Evolutionary conservation across 805 yeast species (phyloP).

Genomic region (Ogataea thermomethanolica): DNA sequence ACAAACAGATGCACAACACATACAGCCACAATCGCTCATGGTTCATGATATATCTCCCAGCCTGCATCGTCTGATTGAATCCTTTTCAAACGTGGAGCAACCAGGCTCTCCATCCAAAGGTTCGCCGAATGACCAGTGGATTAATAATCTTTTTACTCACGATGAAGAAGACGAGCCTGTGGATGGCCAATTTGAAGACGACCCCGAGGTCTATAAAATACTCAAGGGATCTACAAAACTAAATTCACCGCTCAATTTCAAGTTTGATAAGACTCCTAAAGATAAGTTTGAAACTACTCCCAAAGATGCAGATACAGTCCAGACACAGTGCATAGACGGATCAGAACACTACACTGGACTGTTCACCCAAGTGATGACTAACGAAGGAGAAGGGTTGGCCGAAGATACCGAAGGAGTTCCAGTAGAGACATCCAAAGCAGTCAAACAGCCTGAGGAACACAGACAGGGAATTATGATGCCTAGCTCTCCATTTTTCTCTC

Average conservation of each 20-base stretch:
- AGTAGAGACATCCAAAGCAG: background rate
- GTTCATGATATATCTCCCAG: constrained; percentile 34
- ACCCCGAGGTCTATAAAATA: constrained; percentile 28
- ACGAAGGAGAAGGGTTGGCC: background rate
- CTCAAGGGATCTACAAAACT: constrained; percentile 13
- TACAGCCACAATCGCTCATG: constrained; percentile 17
- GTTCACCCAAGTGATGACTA: constrained; percentile 8
- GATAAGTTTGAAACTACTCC: constrained; percentile 27
- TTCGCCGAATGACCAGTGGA: constrained; percentile 28
- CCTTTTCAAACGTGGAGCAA: constrained; percentile 26
- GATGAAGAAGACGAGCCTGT: constrained; percentile 24
- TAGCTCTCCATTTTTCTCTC: constrained; percentile 32
- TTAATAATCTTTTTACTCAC: constrained; percentile 29
- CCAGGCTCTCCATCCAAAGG: constrained; percentile 29
- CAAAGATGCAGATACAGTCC: constrained; percentile 28
- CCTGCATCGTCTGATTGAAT: constrained; percentile 32
- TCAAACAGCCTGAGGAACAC: constrained; percentile 6
- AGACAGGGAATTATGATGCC: constrained; percentile 28
- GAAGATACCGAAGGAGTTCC: constrained; percentile 2
- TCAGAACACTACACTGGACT: constrained; percentile 12
- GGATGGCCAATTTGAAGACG: constrained; percentile 18
- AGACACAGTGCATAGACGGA: constrained; percentile 21
- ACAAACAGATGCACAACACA: background rate
- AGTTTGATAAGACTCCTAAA: constrained; percentile 31
- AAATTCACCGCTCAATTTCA: constrained; percentile 16